Evolutionary conservation across 2,329 filamentous ascomycete genomes (phyloP), one percentile per base, ranked within the genome.

Genomic region (Pleoardoris graminearum): DNA sequence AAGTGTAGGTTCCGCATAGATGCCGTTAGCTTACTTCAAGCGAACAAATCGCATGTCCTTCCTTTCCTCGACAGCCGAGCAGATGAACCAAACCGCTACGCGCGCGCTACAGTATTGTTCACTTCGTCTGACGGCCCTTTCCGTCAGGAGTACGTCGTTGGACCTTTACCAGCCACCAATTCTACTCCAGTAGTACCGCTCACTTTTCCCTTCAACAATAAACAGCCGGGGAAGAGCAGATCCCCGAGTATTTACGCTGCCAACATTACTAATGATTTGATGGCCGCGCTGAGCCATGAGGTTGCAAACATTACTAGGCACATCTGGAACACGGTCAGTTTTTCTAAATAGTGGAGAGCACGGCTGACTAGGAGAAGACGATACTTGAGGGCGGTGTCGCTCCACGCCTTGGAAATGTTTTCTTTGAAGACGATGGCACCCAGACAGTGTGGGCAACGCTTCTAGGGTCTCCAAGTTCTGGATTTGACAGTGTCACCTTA

Each of bases 371-470:
- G 16, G 19, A 19, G 16, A 33, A 61, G 55, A 60, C 57, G 2
- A 55, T 62, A 8, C n/a, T 48, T 8, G 58, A 60, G 48, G 59
- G 58, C 12, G 43, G 53, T 12, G 41, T 63, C 10, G 54, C 50
- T 29, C 21, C 61, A 27, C 54, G 59, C 16, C 72, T 58, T n/a
- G 71, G 67, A 64, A 77, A 25, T 16, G 53, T 57, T 2, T 51
- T 58, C 22, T 57, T 50, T 50, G 52, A 63, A 21, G 59, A 65
- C 47, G 76, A 78, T 27, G 67, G 75, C 3, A 48, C 36, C 3
- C 75, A 73, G 10, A 60, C 79, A 29, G 70, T 78, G 23, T 71
- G 81, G 81, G 74, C 77, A 46, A 70, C 74, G 1, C 80, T 80
- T 57, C 77, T 75, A 71, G 72, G 70, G 45, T 53, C 60, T 0